These are phyloP conservation scores for Penicillium paneum DNA, from an alignment of 2,329 filamentous ascomycete species.

Conservation along the genomic window DNA sequence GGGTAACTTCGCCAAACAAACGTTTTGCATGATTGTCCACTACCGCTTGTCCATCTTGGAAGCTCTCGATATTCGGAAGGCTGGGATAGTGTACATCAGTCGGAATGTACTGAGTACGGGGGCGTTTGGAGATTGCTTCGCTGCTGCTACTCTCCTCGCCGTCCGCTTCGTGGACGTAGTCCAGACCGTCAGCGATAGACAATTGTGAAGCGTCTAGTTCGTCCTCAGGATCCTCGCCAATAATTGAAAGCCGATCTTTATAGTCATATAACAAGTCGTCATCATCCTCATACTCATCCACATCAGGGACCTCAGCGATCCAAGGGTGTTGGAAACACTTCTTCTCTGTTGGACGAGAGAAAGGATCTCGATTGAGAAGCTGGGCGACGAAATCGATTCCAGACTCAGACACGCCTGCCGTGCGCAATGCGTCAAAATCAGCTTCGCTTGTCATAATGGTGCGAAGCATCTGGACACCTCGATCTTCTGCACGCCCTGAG, in stretches of 20 bases:
- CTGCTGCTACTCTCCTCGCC: conserved; percentile 35
- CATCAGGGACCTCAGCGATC: conserved; percentile 58
- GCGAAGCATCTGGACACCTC: conserved; percentile 70
- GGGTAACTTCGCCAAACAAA: conserved; percentile 61
- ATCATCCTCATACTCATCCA: conserved; percentile 63
- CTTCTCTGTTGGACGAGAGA: conserved; percentile 68
- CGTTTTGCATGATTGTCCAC: conserved; percentile 38
- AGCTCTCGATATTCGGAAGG: conserved; percentile 41
- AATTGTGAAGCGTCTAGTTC: conserved; percentile 59
- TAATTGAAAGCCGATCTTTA: conserved; percentile 33
- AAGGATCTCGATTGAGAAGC: conserved; percentile 81
- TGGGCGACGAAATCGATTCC: conserved; percentile 70
- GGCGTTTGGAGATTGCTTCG: conserved; percentile 37
- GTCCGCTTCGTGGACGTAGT: conserved; percentile 25
- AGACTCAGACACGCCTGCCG: conserved; percentile 57
- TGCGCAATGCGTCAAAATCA: conserved; percentile 62
- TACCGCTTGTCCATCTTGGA: conserved; percentile 27
- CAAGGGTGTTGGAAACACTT: conserved; percentile 71
- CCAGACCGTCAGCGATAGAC: conserved; percentile 54
- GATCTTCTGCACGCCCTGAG: conserved; percentile 70
- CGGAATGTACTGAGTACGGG: conserved; percentile 31
- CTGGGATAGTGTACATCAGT: conserved; percentile 42
- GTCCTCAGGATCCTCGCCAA: conserved; percentile 40
- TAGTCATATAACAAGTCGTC: conserved; percentile 52
- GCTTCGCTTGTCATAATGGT: conserved; percentile 79